These are phyloP conservation scores for Syzygium aromaticum DNA, from an alignment of 345 rosid genomes.

Conservation along the genomic window DNA sequence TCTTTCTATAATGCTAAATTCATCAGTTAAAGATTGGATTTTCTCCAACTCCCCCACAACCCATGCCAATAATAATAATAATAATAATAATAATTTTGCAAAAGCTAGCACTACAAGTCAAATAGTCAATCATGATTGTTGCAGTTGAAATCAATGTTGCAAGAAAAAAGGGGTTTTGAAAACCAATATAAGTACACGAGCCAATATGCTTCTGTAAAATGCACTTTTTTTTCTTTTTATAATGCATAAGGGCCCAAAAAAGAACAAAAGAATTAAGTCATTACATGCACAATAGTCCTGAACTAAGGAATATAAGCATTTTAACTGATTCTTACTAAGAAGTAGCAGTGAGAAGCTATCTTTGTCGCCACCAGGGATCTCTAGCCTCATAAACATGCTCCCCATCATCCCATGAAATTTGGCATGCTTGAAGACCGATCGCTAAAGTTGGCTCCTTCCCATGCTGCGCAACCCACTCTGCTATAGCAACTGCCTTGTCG, in stretches of 20 bases:
- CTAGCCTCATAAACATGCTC: slow-evolving; percentile 60
- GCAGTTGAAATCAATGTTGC: neutral
- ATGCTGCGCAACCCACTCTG: slow-evolving; percentile 57
- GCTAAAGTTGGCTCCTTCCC: slow-evolving; percentile 76
- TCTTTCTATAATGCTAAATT: neutral
- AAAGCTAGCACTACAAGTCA: neutral
- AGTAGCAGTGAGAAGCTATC: neutral
- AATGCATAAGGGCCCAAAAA: neutral
- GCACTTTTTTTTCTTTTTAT: neutral
- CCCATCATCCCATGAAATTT: slow-evolving; percentile 80
- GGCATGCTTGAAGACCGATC: slow-evolving; percentile 89
- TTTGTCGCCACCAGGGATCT: slow-evolving; percentile 80
- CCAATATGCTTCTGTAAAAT: neutral
- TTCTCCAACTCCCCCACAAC: neutral
- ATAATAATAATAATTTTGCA: neutral
- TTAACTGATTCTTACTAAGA: neutral
- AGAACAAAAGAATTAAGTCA: neutral
- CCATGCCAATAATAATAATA: neutral
- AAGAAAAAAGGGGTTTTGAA: neutral
- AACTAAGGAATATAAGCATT: neutral
- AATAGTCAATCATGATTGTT: neutral
- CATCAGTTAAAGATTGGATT: neutral
- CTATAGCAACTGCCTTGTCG: slow-evolving; percentile 44
- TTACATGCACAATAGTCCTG: neutral
- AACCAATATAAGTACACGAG: neutral